A percentile compares a stretch with the other conserved stretches of the same genome.
These are phyloP conservation scores for Musa balbisiana DNA, from an alignment of 202 grass and related monocot species.

Conservation along the genomic window DNA sequence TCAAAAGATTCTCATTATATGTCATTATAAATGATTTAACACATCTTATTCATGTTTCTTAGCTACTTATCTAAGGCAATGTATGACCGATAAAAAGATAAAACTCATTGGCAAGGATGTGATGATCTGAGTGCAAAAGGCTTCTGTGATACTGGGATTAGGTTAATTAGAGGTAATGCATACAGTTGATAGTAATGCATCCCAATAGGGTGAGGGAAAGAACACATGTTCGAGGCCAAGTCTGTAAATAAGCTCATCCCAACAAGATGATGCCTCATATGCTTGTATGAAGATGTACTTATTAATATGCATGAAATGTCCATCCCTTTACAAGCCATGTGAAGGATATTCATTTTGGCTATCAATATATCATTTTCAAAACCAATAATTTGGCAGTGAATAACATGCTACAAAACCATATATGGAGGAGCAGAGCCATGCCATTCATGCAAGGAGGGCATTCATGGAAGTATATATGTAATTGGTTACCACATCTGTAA, in stretches of 20 bases:
- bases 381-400: not conserved
- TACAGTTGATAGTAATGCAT: not conserved
- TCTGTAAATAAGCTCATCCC: not conserved
- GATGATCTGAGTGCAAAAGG: not conserved
- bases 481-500: not conserved
- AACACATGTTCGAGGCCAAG: too few species aligned
- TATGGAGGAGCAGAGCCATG: not conserved
- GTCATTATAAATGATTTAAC: not conserved
- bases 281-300: not conserved
- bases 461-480: not conserved
- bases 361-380: not conserved
- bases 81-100: not conserved
- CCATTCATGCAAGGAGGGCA: not conserved
- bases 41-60: not conserved
- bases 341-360: not conserved
- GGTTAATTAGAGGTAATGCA: not conserved
- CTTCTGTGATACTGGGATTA: not conserved
- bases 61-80: not conserved
- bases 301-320: not conserved
- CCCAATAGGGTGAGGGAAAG: too few species aligned
- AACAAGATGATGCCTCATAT: not conserved
- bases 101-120: not conserved
- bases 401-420: not conserved
- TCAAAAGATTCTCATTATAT: not conserved
- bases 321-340: not conserved